Base-by-base conservation (phyloP, 352 stramenopile species). In the Pythium plurisporium region DNA sequence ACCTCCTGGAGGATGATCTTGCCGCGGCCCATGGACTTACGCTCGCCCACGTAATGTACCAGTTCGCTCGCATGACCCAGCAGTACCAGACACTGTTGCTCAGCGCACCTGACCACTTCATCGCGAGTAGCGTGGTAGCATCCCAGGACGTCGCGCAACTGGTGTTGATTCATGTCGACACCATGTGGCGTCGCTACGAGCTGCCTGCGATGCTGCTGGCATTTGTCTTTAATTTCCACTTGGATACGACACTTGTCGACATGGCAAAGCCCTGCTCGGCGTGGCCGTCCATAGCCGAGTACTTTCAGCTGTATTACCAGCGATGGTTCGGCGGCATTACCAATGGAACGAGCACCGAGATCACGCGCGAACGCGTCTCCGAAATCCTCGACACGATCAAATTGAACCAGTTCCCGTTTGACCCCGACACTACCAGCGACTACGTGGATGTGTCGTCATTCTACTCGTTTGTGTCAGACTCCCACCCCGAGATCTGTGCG, bases 381-480 rank as follows among this genome's bases (percentile, higher is more conserved):
- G 69, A 75, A 17, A 84, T 88, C 31, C 57, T 94, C 4, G 71
- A 73, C 33, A 70, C 78, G 17, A 87, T 87, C 55, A 81, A 86
- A 41, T 56, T 77, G 37, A 78, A 74, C 10, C 74, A 87, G 37
- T 91, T 89, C 41, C 81, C 83, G 14, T 91, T 94, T 22, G 81
- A 91, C 53, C 49, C 62, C 2, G 73, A 81, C 27, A 90, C 79
- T 15, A 89, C 81, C 20, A 82, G 66, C 55, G 81, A 87, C 52
- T 91, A 93, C 57, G 64, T 76, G 0, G 81, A 94, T 48, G 79
- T 91, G 37, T 88, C 78, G 37, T 91, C 81, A 7, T 94, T 94
- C 57, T 94, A 94, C 62, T 89, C 81, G 51, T 89, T 90, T 43
- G 72, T 94, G 8, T 87, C 83, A 8, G 79, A 91, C 47, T 89